These are phyloP conservation scores for Fraxinus velutina DNA, from an alignment of 305 asterid genomes.

Conservation along the genomic window DNA sequence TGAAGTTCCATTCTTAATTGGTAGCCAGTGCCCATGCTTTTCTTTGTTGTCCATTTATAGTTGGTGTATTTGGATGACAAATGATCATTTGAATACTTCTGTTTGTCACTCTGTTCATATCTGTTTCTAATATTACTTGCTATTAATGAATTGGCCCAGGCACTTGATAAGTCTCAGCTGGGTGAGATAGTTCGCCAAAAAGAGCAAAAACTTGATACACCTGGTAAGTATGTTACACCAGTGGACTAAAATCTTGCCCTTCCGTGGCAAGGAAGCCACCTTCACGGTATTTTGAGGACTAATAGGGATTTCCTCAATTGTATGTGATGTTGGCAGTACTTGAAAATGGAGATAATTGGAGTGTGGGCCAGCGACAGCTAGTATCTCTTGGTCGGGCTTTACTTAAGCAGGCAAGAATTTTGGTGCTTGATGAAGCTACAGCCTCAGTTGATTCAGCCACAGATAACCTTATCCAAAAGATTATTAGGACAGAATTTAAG, in stretches of 20 bases:
- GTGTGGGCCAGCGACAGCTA: constrained; percentile 96
- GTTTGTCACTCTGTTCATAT: constrained; percentile 1
- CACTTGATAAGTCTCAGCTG: constrained; percentile 94
- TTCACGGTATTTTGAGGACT: neutral
- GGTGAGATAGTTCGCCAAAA: constrained; percentile 82
- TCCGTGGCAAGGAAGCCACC: neutral
- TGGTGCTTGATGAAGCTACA: constrained; percentile 98
- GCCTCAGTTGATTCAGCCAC: constrained; percentile 99
- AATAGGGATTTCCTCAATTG: neutral
- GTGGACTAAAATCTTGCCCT: constrained; percentile 17
- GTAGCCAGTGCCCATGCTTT: neutral
- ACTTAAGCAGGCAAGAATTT: constrained; percentile 85
- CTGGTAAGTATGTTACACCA: constrained; percentile 43
- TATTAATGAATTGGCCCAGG: constrained; percentile 45
- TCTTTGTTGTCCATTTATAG: neutral
- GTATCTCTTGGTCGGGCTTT: constrained; percentile 94
- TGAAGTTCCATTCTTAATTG: neutral
- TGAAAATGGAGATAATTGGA: constrained; percentile 97
- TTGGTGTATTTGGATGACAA: neutral
- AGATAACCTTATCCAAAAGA: constrained; percentile 92
- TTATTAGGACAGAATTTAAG: constrained; percentile 77
- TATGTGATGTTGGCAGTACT: constrained; percentile 45
- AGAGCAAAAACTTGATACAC: constrained; percentile 86
- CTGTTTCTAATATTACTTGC: constrained; percentile 3
- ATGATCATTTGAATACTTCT: neutral